Evolutionary conservation across 2,329 filamentous ascomycete genomes (phyloP).

Genomic region (Microcyclospora tardicrescens): DNA sequence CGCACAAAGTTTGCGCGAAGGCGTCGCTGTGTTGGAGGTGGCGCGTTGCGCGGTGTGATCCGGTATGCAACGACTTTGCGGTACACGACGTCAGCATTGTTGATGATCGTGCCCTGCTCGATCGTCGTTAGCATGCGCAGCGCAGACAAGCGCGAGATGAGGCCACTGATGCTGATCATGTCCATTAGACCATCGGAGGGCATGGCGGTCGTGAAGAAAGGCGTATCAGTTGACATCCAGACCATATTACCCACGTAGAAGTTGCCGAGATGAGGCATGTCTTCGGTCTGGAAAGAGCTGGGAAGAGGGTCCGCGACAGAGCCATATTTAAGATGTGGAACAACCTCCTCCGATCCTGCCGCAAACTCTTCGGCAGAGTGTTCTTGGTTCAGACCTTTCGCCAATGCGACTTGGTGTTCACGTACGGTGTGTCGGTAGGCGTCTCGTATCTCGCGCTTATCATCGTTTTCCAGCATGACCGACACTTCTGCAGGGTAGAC

Average conservation of each 20-base stretch:
- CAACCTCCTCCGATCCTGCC: conserved; percentile 14
- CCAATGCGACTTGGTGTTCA: conserved; percentile 15
- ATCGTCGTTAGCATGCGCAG: conserved; percentile 59
- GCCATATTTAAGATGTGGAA: conserved; percentile 68
- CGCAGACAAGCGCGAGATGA: conserved; percentile 53
- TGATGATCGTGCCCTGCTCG: conserved; percentile 63
- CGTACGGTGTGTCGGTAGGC: conserved; percentile 44
- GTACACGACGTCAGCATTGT: conserved; percentile 64
- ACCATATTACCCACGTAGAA: conserved; percentile 95
- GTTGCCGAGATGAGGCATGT: conserved; percentile 69
- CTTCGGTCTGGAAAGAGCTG: conserved; percentile 59
- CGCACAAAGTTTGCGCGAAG: conserved; percentile 12
- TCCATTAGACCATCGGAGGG: conserved; percentile 80
- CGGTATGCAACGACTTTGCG: conserved; percentile 80
- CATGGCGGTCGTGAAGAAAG: conserved; percentile 76
- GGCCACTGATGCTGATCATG: conserved; percentile 65
- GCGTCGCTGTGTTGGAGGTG: conserved; percentile 3
- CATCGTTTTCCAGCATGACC: conserved; percentile 65
- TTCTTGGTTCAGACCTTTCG: conserved; percentile 11
- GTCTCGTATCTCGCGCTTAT: conserved; percentile 60
- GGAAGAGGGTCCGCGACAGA: conserved; percentile 67
- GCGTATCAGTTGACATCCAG: conserved; percentile 74
- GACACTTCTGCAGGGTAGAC: conserved; percentile 83
- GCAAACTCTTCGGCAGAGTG: conserved; percentile 8
- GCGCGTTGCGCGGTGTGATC: conserved; percentile 48